Evolutionary conservation across 108 stramenopile genomes (phyloP).

Genomic region (Phaeodactylum tricornutum): DNA sequence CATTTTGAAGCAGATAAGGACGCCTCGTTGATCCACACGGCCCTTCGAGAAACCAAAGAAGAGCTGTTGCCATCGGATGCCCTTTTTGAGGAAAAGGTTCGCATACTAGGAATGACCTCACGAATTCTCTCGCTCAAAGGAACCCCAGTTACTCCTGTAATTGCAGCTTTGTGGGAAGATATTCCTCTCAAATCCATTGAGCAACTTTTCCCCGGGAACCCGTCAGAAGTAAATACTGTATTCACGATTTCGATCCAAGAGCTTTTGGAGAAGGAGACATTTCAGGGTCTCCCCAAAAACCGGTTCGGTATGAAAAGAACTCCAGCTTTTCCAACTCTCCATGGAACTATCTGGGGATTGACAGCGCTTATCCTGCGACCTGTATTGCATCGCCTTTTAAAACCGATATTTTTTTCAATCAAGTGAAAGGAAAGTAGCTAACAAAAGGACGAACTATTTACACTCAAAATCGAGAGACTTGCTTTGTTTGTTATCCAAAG

Average conservation of each 20-base stretch:
- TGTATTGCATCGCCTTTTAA: constrained; percentile 50
- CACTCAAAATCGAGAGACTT: too few relatives aligned
- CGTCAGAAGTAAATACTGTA: constrained; percentile 59
- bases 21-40: constrained; percentile 35
- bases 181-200: constrained; percentile 7
- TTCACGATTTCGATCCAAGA: constrained; percentile 44
- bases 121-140: constrained; percentile 49
- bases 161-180: constrained; percentile 28
- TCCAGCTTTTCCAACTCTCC: constrained; percentile 45
- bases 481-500: too few relatives aligned
- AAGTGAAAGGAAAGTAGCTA: too few relatives aligned
- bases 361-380: constrained; percentile 63
- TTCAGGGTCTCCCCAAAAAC: constrained; percentile 16
- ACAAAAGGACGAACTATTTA: too few relatives aligned
- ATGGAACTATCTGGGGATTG: constrained; percentile 71
- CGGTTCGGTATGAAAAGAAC: constrained; percentile 11
- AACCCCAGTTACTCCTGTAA: constrained; percentile 62
- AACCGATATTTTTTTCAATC: constrained; percentile 49
- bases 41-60: constrained; percentile 64
- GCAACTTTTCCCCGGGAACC: constrained; percentile 46
- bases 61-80: constrained; percentile 31
- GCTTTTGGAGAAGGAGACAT: constrained; percentile 37
- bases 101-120: constrained; percentile 46
- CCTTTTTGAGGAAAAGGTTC: constrained; percentile 13
- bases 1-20: constrained; percentile 43